phyloP scores from a whole-genome alignment of 768 basidiomycete species.

The Suillus ampliporus region DNA sequence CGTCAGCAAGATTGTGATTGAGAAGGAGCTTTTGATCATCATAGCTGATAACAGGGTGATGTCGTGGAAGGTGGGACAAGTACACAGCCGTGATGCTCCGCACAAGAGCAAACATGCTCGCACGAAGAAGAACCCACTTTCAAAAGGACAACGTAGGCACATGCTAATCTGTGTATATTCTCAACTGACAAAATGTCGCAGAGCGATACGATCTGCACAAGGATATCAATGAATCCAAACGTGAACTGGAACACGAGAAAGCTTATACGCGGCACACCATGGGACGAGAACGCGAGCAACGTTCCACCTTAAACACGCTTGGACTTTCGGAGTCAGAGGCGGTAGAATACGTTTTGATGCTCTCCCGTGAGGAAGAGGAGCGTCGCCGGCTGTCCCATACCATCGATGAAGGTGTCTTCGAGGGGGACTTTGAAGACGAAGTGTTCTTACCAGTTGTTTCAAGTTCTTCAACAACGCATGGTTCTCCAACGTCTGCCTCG shows the following conservation, averaged over 20 bases:
- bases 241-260: constrained; percentile 57
- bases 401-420: constrained; percentile 62
- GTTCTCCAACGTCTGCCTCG: constrained; percentile 13
- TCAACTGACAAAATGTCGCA: constrained; percentile 31
- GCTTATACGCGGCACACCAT: constrained; percentile 41
- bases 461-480: constrained; percentile 22
- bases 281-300: constrained; percentile 63
- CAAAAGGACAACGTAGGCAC: constrained; percentile 55
- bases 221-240: constrained; percentile 64
- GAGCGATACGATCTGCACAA: constrained; percentile 69
- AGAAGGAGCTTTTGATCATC: constrained; percentile 59
- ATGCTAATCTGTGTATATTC: neutral
- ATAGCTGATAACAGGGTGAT: constrained; percentile 65
- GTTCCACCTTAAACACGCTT: constrained; percentile 58
- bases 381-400: constrained; percentile 17
- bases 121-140: constrained; percentile 30
- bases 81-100: constrained; percentile 34
- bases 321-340: constrained; percentile 79
- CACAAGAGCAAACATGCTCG: constrained; percentile 38
- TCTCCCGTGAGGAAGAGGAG: constrained; percentile 77
- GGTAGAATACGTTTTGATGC: constrained; percentile 81
- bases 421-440: constrained; percentile 55
- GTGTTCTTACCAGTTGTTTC: constrained; percentile 28
- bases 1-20: constrained; percentile 64
- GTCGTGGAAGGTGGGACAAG: constrained; percentile 68